These are phyloP conservation scores for Floccularia luteovirens DNA, from an alignment of 768 basidiomycete genomes.

Conservation along the genomic window DNA sequence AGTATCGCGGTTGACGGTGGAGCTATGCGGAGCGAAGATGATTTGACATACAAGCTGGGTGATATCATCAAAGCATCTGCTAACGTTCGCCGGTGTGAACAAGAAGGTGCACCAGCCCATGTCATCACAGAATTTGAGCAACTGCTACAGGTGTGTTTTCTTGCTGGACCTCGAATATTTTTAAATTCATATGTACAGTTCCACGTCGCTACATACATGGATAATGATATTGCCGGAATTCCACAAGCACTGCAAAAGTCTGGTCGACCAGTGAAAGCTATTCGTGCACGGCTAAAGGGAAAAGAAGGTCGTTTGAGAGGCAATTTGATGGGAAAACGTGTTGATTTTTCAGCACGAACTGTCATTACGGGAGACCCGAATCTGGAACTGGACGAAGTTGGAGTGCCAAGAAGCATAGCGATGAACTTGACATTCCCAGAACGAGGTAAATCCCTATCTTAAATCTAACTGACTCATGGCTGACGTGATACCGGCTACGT, in stretches of 20 bases:
- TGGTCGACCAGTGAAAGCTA: constrained; percentile 95
- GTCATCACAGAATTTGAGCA: constrained; percentile 96
- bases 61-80: constrained; percentile 95
- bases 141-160: constrained; percentile 72
- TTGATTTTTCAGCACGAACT: constrained; percentile 97
- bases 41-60: constrained; percentile 95
- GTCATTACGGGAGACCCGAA: constrained; percentile 99
- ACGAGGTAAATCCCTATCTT: constrained; percentile 51
- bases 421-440: constrained; percentile 99
- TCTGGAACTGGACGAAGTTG: constrained; percentile 92
- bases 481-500: constrained; percentile 5
- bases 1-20: constrained; percentile 97
- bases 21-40: constrained; percentile 94
- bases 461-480: background rate
- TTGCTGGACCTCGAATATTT: background rate
- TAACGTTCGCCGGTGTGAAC: constrained; percentile 86
- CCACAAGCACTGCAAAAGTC: constrained; percentile 97
- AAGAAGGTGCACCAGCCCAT: constrained; percentile 94
- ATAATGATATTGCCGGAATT: constrained; percentile 97
- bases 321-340: constrained; percentile 99
- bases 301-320: constrained; percentile 98
- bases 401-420: constrained; percentile 90
- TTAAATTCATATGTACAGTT: constrained; percentile 46
- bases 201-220: constrained; percentile 99
- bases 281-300: constrained; percentile 95